Evolutionary conservation across 805 yeast species (phyloP), one percentile per base, ranked within the genome.

Genomic region (Barnettozyma pratensis): DNA sequence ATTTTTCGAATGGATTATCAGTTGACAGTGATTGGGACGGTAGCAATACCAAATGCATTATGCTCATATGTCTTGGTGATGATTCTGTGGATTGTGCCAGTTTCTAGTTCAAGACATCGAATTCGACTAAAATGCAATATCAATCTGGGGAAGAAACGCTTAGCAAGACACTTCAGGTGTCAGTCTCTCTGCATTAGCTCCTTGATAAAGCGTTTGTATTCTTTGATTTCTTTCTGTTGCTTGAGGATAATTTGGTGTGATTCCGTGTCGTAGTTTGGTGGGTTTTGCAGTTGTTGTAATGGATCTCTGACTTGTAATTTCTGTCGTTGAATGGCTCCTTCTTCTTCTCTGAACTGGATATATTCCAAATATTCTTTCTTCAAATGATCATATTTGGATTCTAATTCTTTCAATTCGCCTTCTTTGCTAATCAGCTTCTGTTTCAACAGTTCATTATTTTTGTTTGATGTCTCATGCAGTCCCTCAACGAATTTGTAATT

Each of bases 151-250:
- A 19, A 19, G 19, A 19, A 19, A 19, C 3, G 19, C 19, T 19
- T 19, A 19, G 19, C 19, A 19, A 19, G 19, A 19, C 19, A 28
- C 4, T 28, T 14, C 32, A 11, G 14, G 7, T 14, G 7, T 35
- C 25, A 43, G 14, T 45, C 53, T 42, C 58, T 50, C 10, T 57
- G 59, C 63, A 59, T 56, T 29, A 59, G 42, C 41, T 58, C 57
- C 40, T 52, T 56, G 46, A 59, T 59, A 41, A 59, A 59, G 8
- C 53, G 37, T 38, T 55, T 58, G 45, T 59, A 59, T 42, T 58
- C 58, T 26, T 41, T 46, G 32, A 59, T 56, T 43, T 58, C 63
- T 27, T 34, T 44, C 26, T 49, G 51, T 25, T 56, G 61, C 19
- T 12, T 42, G 4, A 38, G 12, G 30, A 42, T 36, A 25, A 47